Evolutionary conservation across 2,329 filamentous ascomycete genomes (phyloP), one percentile per base, ranked within the genome.

Genomic region (Claviceps purpurea): DNA sequence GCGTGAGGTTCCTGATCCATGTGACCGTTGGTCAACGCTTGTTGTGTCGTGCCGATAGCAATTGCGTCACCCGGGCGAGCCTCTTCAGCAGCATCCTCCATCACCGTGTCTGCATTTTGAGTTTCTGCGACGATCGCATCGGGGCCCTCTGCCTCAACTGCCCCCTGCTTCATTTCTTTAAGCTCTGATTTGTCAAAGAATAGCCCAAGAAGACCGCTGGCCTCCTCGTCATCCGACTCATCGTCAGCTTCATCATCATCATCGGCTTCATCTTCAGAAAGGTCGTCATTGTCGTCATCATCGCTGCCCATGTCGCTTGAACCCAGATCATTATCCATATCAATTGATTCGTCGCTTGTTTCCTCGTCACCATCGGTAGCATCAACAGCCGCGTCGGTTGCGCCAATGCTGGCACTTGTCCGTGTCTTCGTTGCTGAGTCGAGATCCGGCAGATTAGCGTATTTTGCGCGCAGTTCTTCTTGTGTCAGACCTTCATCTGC

Each of bases 381-480:
- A 24, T 68, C 63, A 11, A 51, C 18, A 49, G 49, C 56, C 26
- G 57, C 59, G 37, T 61, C 62, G 1, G 59, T 60, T 1, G 53
- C 58, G 41, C 59, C 58, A 5, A 57, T 11, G 39, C 39, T 42
- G n/a, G 16, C 39, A 22, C 11, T 26, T 60, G 10, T 63, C 61
- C 22, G 20, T 59, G 10, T 63, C 61, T 60, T 61, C 1, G 50
- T 39, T 14, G 56, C 7, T 30, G 60, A 56, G 40, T 62, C 56
- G 4, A 77, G 55, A 18, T 73, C 72, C 0, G 82, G 81, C 6
- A 87, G 69, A 50, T 82, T 74, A 8, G 80, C 79, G 56, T 88
- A 89, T 63, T 89, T 89, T 41, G 75, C 74, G 26, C 74, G 77
- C 14, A 88, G 64, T 61, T 88, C 80, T 53, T 87, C 84, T 55